Evolutionary conservation across 805 yeast genomes (phyloP), one percentile per base, ranked within the genome.

Genomic region (Teunomyces barrocoloradensis): DNA sequence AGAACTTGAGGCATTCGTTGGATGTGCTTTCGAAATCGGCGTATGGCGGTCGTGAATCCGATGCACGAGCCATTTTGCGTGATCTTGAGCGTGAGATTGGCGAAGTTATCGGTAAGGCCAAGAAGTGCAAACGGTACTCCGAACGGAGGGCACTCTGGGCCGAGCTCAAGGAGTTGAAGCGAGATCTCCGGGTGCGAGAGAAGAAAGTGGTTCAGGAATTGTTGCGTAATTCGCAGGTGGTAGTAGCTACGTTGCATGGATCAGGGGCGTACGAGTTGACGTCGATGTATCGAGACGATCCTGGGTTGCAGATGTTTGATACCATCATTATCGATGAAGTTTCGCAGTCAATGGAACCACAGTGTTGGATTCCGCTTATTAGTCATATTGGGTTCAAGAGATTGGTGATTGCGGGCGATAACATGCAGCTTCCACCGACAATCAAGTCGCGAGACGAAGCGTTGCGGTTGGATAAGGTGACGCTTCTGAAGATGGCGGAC

Each of bases 301-400:
- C 49, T 2, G 46, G 49, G 6, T 55, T 46, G 21, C 69, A 73
- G 3, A 60, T 82, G 10, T 89, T 92, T 59, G 89, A 88, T 53
- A 82, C 96, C 0, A 73, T 92, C 28, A 87, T 94, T 10, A 91
- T 92, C 30, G 99, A 92, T 66, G 99, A 92, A 65, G 97, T 92
- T 0, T 89, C 97, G 0, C 99, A 92, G 64, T 78, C 97, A 9
- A 67, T 92, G 46, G 97, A 92, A 59, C 96, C 97, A 1, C 96
- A 92, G 54, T 90, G 97, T 58, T 91, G 97, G 97, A 90, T 92
- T 20, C 97, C 99, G 0, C 51, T 94, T 5, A 73, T 89, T 3
- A 77, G 79, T 33, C 92, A 87, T 57, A 66, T 75, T 11, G 75
- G 81, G 6, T 18, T 80, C 36, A 73, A 75, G 30, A 76, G 82